These are phyloP conservation scores for Aspergillus viridinutans DNA, from an alignment of 2,329 filamentous ascomycete species.

Conservation along the genomic window DNA sequence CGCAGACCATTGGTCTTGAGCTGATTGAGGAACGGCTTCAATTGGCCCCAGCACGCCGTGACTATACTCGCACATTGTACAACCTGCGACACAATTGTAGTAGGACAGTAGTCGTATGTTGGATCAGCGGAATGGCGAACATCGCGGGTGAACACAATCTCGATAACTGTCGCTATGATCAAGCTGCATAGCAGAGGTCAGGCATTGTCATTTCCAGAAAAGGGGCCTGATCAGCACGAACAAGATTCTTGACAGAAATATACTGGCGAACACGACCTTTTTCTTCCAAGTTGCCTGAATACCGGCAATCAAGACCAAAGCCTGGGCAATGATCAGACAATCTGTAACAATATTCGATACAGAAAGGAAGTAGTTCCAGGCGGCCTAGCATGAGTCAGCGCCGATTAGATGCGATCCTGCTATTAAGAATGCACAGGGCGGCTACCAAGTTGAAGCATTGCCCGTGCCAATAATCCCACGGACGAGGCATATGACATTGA, in stretches of 20 bases:
- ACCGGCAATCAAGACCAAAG: constrained; percentile 14
- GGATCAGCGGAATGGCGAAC: constrained; percentile 11
- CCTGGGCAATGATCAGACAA: constrained; percentile 17
- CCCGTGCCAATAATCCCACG: constrained; percentile 17
- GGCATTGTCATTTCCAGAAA: not conserved
- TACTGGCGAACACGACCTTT: constrained; percentile 15
- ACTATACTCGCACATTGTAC: constrained; percentile 22
- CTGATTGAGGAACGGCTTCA: constrained; percentile 19
- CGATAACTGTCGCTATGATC: constrained; percentile 8
- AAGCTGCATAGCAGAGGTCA: constrained; percentile 7
- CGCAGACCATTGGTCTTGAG: constrained; percentile 17
- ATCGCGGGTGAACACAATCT: constrained; percentile 11
- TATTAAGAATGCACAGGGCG: not conserved
- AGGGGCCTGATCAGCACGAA: constrained; percentile 3
- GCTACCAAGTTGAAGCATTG: constrained; percentile 17
- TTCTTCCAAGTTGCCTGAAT: constrained; percentile 17
- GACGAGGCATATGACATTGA: constrained; percentile 13
- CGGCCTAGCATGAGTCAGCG: constrained; percentile 1
- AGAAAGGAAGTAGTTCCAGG: constrained; percentile 16
- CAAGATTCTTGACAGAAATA: constrained; percentile 20
- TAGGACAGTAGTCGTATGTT: constrained; percentile 14
- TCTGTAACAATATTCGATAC: constrained; percentile 21
- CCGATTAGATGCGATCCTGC: too few species aligned
- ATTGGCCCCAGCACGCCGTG: constrained; percentile 21
- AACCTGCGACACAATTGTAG: constrained; percentile 14